Conservation (phyloP, 2,329 filamentous ascomycete genomes). For the Scedosporium apiospermum region DNA sequence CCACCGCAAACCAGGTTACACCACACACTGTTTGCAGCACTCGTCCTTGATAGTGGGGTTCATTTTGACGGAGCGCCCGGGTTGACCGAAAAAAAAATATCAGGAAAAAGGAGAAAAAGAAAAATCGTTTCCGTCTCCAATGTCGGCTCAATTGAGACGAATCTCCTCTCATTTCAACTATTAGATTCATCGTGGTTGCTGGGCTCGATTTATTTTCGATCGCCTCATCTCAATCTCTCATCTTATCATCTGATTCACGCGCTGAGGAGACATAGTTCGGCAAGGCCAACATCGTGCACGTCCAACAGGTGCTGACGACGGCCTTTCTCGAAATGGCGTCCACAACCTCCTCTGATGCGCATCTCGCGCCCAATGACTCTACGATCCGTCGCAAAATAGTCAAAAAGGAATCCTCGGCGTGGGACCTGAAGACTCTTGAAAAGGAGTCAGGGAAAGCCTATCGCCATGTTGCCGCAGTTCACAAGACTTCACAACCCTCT, state of each 20-base stretch:
- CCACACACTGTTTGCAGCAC: no score
- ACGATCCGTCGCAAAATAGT: conserved; percentile 14
- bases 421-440: neutral
- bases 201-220: no score
- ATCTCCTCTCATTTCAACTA: neutral
- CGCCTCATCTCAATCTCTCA: no score
- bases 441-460: conserved; percentile 50
- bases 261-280: neutral
- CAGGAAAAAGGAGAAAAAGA: neutral
- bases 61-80: neutral
- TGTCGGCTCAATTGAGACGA: neutral
- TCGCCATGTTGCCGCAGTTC: conserved; percentile 83
- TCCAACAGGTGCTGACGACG: neutral
- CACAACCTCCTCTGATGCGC: neutral
- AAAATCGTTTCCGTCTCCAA: no score
- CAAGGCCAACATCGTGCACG: neutral
- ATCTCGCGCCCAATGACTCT: conserved; percentile 12
- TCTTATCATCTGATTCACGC: no score
- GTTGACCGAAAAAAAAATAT: neutral
- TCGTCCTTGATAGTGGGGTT: no score
- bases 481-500: conserved; percentile 62
- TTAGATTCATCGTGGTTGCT: neutral
- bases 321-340: neutral
- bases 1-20: no score
- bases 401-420: neutral